Percentiles rank a stretch among this genome's conserved stretches.
Evolutionary conservation across 495 filamentous ascomycete species (phyloP).

Genomic region (Penicillium salamii): DNA sequence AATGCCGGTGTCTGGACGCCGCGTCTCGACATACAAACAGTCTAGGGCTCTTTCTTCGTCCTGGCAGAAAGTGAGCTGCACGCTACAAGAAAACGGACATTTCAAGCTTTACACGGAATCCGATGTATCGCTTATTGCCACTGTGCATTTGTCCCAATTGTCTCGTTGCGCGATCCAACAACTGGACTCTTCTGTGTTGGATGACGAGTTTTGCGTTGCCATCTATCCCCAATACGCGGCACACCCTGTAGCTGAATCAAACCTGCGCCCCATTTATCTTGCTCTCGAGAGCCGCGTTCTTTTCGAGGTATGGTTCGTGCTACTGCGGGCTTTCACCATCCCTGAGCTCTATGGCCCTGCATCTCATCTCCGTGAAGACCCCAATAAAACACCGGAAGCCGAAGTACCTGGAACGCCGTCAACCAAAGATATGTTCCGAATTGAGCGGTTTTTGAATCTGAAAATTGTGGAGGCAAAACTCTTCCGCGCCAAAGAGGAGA

Average conservation of each 20-base stretch:
- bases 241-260: conserved; percentile 51
- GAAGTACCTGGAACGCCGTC: conserved; percentile 13
- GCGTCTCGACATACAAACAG: conserved; percentile 53
- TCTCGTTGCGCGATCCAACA: conserved; percentile 86
- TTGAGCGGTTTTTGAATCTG: conserved; percentile 59
- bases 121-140: conserved; percentile 71
- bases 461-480: conserved; percentile 62
- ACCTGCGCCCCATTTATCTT: conserved; percentile 64
- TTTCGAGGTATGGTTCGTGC: conserved; percentile 96
- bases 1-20: conserved; percentile 37
- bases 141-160: conserved; percentile 86
- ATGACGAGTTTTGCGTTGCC: conserved; percentile 90
- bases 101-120: conserved; percentile 86
- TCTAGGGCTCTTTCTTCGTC: conserved; percentile 54
- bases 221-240: conserved; percentile 82
- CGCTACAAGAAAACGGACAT: conserved; percentile 90
- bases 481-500: conserved; percentile 27
- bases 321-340: conserved; percentile 87
- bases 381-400: conserved; percentile 23
- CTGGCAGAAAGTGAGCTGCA: conserved; percentile 89
- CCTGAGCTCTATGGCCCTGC: conserved; percentile 83
- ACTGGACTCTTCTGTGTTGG: conserved; percentile 85
- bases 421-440: conserved; percentile 60
- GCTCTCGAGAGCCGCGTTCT: conserved; percentile 81
- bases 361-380: conserved; percentile 18